Conservation (phyloP, 2,329 filamentous ascomycete genomes). For the Aciculosporium take region DNA sequence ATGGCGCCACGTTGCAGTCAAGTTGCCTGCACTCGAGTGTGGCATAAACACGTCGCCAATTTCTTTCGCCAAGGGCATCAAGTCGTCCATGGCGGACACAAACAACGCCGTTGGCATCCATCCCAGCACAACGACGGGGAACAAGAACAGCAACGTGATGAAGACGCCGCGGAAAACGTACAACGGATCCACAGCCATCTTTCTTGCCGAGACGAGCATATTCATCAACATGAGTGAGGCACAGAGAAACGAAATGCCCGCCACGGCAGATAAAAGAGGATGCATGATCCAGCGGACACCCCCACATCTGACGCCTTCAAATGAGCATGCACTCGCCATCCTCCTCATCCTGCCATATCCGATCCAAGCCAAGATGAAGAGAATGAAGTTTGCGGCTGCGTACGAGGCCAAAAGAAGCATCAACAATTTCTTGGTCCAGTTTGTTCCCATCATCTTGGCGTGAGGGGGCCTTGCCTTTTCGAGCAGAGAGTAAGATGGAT, state of each 20-base stretch:
- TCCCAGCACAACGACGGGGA: slow-evolving; percentile 8
- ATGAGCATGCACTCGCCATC: neutral
- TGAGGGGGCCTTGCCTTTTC: too few species aligned
- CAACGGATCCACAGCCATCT: slow-evolving; percentile 4
- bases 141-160: slow-evolving; percentile 11
- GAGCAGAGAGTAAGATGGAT: too few species aligned
- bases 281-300: slow-evolving; percentile 8
- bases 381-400: slow-evolving; percentile 10
- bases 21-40: too few species aligned
- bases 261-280: slow-evolving; percentile 9
- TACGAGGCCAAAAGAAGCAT: slow-evolving; percentile 10
- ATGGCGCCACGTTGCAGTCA: neutral
- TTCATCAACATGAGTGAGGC: slow-evolving; percentile 8
- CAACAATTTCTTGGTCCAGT: slow-evolving; percentile 7
- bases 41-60: too few species aligned
- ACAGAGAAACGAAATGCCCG: slow-evolving; percentile 8
- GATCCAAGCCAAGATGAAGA: slow-evolving; percentile 9
- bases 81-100: neutral
- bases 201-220: slow-evolving; percentile 4
- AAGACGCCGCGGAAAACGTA: slow-evolving; percentile 14
- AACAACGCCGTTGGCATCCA: slow-evolving; percentile 6
- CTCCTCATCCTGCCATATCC: slow-evolving; percentile 1
- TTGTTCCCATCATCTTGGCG: neutral
- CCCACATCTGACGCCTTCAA: neutral
- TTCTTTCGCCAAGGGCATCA: too few species aligned